Evolutionary conservation across 768 basidiomycete genomes (phyloP).

Genomic region (Mrakia blollopis): DNA sequence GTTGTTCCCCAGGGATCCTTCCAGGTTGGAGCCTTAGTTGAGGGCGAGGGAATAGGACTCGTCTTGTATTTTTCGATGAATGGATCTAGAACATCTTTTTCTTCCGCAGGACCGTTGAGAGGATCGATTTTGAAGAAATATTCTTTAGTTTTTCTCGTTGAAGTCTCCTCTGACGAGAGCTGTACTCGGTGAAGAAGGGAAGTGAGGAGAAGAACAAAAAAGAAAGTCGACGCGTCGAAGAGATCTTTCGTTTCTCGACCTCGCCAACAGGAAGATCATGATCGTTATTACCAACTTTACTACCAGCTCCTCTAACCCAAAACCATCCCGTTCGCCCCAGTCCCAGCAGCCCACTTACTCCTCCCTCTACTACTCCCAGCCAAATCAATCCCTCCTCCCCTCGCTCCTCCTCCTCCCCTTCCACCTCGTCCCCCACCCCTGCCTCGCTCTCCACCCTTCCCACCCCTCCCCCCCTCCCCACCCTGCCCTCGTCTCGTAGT

Average conservation of each 20-base stretch:
- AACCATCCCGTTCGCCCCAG: constrained; percentile 12
- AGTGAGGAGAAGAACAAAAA: too few relatives aligned
- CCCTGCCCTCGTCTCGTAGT: background rate
- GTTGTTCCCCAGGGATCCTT: constrained; percentile 95
- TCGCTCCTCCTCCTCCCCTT: constrained; percentile 14
- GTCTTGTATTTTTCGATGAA: too few relatives aligned
- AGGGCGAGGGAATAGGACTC: background rate
- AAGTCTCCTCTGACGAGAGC: too few relatives aligned
- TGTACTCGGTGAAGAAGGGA: too few relatives aligned
- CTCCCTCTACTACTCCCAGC: constrained; percentile 3
- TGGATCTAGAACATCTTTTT: too few relatives aligned
- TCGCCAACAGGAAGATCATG: background rate
- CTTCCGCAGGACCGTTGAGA: too few relatives aligned
- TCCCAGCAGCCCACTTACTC: constrained; percentile 20
- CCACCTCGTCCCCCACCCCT: background rate
- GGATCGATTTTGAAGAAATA: too few relatives aligned
- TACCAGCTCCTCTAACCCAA: background rate
- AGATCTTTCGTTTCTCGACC: too few relatives aligned
- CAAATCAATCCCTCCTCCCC: constrained; percentile 18
- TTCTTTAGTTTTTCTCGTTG: too few relatives aligned
- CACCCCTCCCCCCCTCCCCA: background rate
- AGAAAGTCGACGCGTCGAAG: too few relatives aligned
- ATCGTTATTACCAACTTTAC: background rate
- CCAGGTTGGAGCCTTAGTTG: constrained; percentile 73
- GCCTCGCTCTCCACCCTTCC: constrained; percentile 11